phyloP scores from a whole-genome alignment of 768 basidiomycete genomes.

The Xerocomellus amylosporus region DNA sequence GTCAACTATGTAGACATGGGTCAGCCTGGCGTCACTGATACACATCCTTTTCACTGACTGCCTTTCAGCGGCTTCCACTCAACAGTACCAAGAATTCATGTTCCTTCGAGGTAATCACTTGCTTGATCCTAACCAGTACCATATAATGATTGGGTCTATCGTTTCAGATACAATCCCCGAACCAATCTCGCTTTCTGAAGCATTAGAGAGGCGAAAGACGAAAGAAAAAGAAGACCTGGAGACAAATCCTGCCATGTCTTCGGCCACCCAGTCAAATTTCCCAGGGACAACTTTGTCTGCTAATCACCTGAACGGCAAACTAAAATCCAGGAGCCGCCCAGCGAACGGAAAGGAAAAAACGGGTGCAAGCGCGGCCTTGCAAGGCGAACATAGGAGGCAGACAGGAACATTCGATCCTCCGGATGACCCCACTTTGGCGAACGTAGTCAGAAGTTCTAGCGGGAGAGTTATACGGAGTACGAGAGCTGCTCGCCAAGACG shows the following conservation, averaged over 20 bases:
- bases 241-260: constrained; percentile 53
- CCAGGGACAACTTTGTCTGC: constrained; percentile 21
- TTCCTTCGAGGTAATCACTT: constrained; percentile 59
- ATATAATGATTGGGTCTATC: constrained; percentile 3
- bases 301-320: constrained; percentile 32
- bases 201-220: constrained; percentile 51
- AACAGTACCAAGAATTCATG: constrained; percentile 66
- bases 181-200: constrained; percentile 57
- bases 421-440: constrained; percentile 17
- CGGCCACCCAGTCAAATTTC: constrained; percentile 28
- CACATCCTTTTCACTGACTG: constrained; percentile 2
- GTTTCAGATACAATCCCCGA: constrained; percentile 62
- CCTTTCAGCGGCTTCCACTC: constrained; percentile 51
- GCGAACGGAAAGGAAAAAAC: constrained; percentile 33
- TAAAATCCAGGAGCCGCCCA: constrained; percentile 40
- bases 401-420: constrained; percentile 15
- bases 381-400: constrained; percentile 24
- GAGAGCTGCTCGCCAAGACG: constrained; percentile 27
- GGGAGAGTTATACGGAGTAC: constrained; percentile 32
- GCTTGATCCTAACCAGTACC: neutral
- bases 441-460: constrained; percentile 30
- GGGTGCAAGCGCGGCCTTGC: constrained; percentile 31
- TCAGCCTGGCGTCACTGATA: constrained; percentile 34
- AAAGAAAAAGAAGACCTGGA: constrained; percentile 58
- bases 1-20: constrained; percentile 77